Evolutionary conservation across 108 stramenopile species (phyloP).

Genomic region (Nitzschia sp.): DNA sequence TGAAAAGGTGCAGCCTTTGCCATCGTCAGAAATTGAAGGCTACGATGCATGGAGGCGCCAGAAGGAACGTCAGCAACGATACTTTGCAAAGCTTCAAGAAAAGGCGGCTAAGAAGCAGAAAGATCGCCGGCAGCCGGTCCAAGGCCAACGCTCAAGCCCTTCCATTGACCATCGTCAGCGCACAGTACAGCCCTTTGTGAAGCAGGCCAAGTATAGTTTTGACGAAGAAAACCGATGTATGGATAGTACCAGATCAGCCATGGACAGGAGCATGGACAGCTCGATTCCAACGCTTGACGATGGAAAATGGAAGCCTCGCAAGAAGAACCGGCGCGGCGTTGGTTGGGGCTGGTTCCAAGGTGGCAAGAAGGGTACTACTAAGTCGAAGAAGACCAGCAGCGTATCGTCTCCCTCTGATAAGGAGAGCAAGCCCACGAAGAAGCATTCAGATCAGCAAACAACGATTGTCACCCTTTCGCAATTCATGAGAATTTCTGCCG

Average conservation of each 20-base stretch:
- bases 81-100: slow-evolving; percentile 19
- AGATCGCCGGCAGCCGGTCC: not conserved
- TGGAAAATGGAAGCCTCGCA: not conserved
- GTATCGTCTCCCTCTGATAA: not conserved
- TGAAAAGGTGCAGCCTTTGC: not conserved
- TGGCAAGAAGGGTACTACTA: not conserved
- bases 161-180: not conserved
- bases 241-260: not conserved
- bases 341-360: slow-evolving; percentile 5
- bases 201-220: not conserved
- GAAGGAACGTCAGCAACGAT: slow-evolving; percentile 2
- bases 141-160: not conserved
- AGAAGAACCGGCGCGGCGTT: not conserved
- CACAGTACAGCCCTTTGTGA: not conserved
- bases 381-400: not conserved
- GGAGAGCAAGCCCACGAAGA: not conserved
- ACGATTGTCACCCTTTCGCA: not conserved
- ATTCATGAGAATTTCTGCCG: slow-evolving; percentile 13
- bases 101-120: not conserved
- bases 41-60: slow-evolving; percentile 31
- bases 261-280: slow-evolving; percentile 11
- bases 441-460: not conserved
- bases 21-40: slow-evolving; percentile 1
- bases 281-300: not conserved
- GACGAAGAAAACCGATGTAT: not conserved